Base-by-base conservation (phyloP, 257 asterid genomes). In the Thymus mandschuricus region DNA sequence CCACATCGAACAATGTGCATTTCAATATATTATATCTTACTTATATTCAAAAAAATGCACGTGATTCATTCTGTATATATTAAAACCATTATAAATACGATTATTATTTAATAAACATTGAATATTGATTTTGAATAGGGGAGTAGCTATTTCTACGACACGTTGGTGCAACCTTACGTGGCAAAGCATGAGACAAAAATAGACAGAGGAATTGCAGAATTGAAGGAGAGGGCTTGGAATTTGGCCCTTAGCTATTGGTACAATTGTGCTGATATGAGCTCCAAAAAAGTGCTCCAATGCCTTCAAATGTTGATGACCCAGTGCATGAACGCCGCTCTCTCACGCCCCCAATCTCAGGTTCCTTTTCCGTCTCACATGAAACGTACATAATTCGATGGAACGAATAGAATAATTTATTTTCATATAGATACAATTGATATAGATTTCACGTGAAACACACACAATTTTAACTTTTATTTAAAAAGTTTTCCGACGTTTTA, bases 211-310 rank as follows among this genome's bases (percentile, higher is more conserved):
- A 52, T 94, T n/a, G 71, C 76, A 0, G 92, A 87, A 44, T 75
- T 89, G 15, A 88, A 85, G 77, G 89, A 78, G 44, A 86, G 86
- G 35, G 89, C 87, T 1, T 86, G 90, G 87, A 84, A 86, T 59
- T 76, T 88, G 56, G 88, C 81, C 3, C 66, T 85, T 8, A 82
- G 81, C 51, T 86, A 87, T 50, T 88, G 91, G 92, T 84, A 84
- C 9, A 87, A 91, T 33, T 80, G 85, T 78, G 85, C 96, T 0
- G 79, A 81, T 35, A 48, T 81, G 60, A 88, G 95, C 2, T 87
- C 88, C 33, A 63, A 82, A 2, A 84, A 84, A 69, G 77, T 82
- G 59, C 75, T 89, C 28, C 67, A 85, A 35, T 34, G 79, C 48
- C 68, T 94, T 57, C 88, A 91, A 8, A 68, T 29, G 38, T 28